Base-by-base conservation (phyloP, 495 filamentous ascomycete species). In the Annulohypoxylon moriforme region DNA sequence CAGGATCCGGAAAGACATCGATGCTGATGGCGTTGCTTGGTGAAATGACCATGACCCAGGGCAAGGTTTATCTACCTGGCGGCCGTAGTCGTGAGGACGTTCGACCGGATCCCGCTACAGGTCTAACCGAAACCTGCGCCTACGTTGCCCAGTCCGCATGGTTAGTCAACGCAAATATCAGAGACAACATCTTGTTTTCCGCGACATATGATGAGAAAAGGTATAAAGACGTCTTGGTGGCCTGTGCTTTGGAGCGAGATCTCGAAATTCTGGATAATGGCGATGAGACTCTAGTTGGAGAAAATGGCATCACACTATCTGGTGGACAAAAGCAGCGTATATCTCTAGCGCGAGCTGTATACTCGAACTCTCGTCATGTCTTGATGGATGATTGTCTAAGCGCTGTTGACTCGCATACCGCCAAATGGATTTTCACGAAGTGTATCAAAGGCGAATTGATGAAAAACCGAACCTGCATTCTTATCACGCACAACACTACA, bases 261-360 rank as follows among this genome's bases (percentile, higher is more conserved):
- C 84, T 99, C 50, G 88, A 94, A 53, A 97, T 98, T 31, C 88
- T 99, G 4, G 96, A 97, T 77, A 88, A 88, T 64, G 96, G 96
- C 40, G 96, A 99, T 71, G 88, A 96, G 81, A 98, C 96, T 0
- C 82, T 98, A 11, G 96, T 98, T 11, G 96, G 96, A 47, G 96
- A 99, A 79, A 98, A 98, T 79, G 96, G 96, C 40, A 97, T 99
- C 68, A 93, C 94, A 50, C 85, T 99, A 25, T 99, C 96, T 11
- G 96, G 96, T 66, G 96, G 96, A 14, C 96, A 99, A 79, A 99
- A 99, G 80, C 96, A 99, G 81, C 89, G 96, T 61, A 98, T 99
- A 33, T 98, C 96, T 25, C 85, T 99, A 22, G 96, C 96, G 14
- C 89, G 96, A 69, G 96, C 96, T 1, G 83, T 99, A 13, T 99